Conservation (phyloP, 306 rosid species). For the Macrotyloma uniflorum region DNA sequence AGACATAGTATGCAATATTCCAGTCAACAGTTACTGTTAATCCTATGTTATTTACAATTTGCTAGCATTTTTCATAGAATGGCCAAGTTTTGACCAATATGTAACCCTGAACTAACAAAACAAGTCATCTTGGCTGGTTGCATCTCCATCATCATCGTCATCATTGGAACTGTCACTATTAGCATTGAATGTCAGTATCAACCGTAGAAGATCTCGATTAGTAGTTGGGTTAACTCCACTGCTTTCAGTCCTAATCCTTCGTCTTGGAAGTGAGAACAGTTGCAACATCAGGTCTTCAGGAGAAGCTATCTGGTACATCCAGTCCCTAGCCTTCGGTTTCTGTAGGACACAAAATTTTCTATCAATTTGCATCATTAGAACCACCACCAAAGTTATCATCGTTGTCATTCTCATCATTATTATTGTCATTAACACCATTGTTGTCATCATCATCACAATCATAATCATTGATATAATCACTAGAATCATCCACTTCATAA, state of each 20-base stretch:
- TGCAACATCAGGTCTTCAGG: slow-evolving; percentile 72
- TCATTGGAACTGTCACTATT: slow-evolving; percentile 59
- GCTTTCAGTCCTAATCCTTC: slow-evolving; percentile 49
- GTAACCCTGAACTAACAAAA: slow-evolving; percentile 57
- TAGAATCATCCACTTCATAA: neutral
- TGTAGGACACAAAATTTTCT: slow-evolving; percentile 59
- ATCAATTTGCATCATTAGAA: slow-evolving; percentile 55
- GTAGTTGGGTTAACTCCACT: slow-evolving; percentile 50
- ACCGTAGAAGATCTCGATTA: slow-evolving; percentile 56
- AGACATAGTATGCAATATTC: slow-evolving; percentile 33
- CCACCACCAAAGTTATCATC: slow-evolving; percentile 49
- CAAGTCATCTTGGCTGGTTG: slow-evolving; percentile 57
- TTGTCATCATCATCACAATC: slow-evolving; percentile 32
- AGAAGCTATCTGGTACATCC: slow-evolving; percentile 73
- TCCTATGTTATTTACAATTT: slow-evolving; percentile 56
- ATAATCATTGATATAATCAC: neutral
- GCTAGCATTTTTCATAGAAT: slow-evolving; percentile 39
- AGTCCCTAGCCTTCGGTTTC: slow-evolving; percentile 79
- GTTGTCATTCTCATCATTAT: slow-evolving; percentile 42
- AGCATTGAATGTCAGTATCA: slow-evolving; percentile 57
- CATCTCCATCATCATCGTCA: slow-evolving; percentile 45
- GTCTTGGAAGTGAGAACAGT: slow-evolving; percentile 68
- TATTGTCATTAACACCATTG: slow-evolving; percentile 41
- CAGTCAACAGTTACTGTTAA: slow-evolving; percentile 30
- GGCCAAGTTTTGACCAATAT: slow-evolving; percentile 3